Conservation (phyloP, 1,284 basidiomycete genomes). For the Athelia psychrophila region DNA sequence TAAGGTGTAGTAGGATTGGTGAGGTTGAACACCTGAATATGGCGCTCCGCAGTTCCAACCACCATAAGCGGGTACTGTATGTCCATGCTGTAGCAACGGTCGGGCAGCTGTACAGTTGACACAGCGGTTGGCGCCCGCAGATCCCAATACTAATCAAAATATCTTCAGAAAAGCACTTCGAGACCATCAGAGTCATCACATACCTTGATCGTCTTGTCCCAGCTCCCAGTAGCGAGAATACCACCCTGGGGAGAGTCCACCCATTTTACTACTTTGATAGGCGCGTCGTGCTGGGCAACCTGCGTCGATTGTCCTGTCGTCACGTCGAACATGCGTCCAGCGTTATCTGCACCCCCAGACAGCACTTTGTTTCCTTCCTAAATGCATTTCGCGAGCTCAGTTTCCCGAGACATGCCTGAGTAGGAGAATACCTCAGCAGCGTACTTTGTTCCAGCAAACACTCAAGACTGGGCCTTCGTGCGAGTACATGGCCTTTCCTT, state of each 20-base stretch:
- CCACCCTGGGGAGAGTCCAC: slow-evolving; percentile 58
- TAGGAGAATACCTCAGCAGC: slow-evolving; percentile 7
- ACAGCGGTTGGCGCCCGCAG: slow-evolving; percentile 72
- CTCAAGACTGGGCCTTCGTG: slow-evolving; percentile 82
- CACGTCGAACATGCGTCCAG: slow-evolving; percentile 76
- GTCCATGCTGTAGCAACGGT: slow-evolving; percentile 89
- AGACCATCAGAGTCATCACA: slow-evolving; percentile 7
- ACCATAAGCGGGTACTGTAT: slow-evolving; percentile 86
- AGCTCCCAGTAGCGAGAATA: slow-evolving; percentile 82
- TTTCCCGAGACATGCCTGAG: no score
- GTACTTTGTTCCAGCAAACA: slow-evolving; percentile 74
- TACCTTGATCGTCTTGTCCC: slow-evolving; percentile 87
- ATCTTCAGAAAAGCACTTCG: no score
- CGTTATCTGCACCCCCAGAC: slow-evolving; percentile 81
- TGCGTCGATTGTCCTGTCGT: slow-evolving; percentile 64
- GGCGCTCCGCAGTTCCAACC: slow-evolving; percentile 91
- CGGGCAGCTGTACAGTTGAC: slow-evolving; percentile 80
- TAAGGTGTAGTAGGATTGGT: slow-evolving; percentile 74
- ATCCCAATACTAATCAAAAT: slow-evolving; percentile 83
- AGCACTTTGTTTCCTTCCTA: slow-evolving; percentile 77
- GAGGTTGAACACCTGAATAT: slow-evolving; percentile 88
- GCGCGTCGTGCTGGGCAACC: slow-evolving; percentile 80
- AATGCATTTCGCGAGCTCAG: background rate
- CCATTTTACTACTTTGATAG: slow-evolving; percentile 74
- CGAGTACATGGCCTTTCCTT: slow-evolving; percentile 75